A percentile compares a stretch with the other conserved stretches of the same genome.
These are phyloP conservation scores for Beauveria bassiana DNA, from an alignment of 2,329 filamentous ascomycete species.

Conservation along the genomic window DNA sequence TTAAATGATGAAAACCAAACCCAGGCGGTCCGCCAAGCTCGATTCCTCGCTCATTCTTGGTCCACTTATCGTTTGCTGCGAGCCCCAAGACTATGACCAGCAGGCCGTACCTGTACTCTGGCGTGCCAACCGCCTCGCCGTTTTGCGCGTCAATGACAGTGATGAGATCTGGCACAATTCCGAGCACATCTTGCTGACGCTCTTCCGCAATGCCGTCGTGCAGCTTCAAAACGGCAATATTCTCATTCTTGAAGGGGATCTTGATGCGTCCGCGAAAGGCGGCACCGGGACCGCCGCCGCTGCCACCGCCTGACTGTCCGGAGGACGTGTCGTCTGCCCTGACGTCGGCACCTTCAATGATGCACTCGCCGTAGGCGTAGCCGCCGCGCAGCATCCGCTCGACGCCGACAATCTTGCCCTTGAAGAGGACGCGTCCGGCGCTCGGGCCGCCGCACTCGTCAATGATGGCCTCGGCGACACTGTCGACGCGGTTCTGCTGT, in stretches of 20 bases:
- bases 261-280: slow-evolving; percentile 42
- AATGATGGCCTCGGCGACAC: slow-evolving; percentile 50
- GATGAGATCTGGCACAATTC: slow-evolving; percentile 50
- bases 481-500: slow-evolving; percentile 40
- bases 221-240: slow-evolving; percentile 49
- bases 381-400: slow-evolving; percentile 48
- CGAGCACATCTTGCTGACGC: slow-evolving; percentile 35
- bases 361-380: slow-evolving; percentile 52
- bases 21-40: slow-evolving; percentile 41
- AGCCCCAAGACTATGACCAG: slow-evolving; percentile 42
- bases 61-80: slow-evolving; percentile 37
- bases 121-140: slow-evolving; percentile 48
- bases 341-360: slow-evolving; percentile 42
- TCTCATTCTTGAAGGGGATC: slow-evolving; percentile 69
- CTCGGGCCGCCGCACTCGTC: slow-evolving; percentile 47
- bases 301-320: neutral
- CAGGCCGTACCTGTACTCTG: slow-evolving; percentile 48
- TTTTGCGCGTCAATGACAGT: slow-evolving; percentile 48
- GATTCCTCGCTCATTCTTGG: slow-evolving; percentile 36
- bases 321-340: slow-evolving; percentile 20
- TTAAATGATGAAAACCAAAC: slow-evolving; percentile 40
- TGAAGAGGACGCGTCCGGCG: slow-evolving; percentile 50
- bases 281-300: slow-evolving; percentile 3
- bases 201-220: slow-evolving; percentile 27
- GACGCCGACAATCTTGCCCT: slow-evolving; percentile 56